Evolutionary conservation across 208 protist species (phyloP), one percentile per base, ranked within the genome.

Genomic region (Acanthamoeba castellanii): DNA sequence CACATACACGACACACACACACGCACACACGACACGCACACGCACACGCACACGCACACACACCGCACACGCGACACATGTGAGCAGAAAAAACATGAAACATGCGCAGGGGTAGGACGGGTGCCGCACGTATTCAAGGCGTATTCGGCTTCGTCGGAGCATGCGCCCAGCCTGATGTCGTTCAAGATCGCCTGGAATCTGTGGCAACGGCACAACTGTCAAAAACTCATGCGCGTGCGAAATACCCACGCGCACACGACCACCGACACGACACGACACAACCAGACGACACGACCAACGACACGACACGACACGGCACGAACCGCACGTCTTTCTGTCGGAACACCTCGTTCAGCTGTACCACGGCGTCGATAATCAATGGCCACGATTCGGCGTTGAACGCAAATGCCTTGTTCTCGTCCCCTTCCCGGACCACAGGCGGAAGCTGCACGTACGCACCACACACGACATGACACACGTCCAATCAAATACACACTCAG

Each of bases 281-380:
- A 57, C 7, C 52, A 57, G n/a, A 20, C 52, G 16, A 57, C 52
- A 57, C 14, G 8, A 55, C 8, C 50, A 55, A 18, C 52, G 16
- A 57, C 52, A 18, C 52, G 6, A 57, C 52, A 68, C 22, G 61
- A n/a, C 8, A 27, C 8, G 16, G 16, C 8, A 20, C 61, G 27
- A 14, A 57, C 92, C 92, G n/a, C 76, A 2, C 76, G 25, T 95
- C 66, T 25, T 68, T 95, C 64, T 95, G 87, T 20, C 72, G n/a
- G 30, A 70, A 76, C 25, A 91, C 55, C 37, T 87, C 27, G 30
- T 8, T 85, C 55, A 91, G 52, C 93, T 92, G 47, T 22, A 92
- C 66, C 9, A 59, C 61, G 27, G n/a, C 3, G 32, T 92, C 59
- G n/a, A 92, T 92, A 9, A 8, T 76, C 11, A 50, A 30, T 13